Evolutionary conservation across 2,329 filamentous ascomycete genomes (phyloP), one percentile per base, ranked within the genome.

Genomic region (Cucurbitaria berberidis): DNA sequence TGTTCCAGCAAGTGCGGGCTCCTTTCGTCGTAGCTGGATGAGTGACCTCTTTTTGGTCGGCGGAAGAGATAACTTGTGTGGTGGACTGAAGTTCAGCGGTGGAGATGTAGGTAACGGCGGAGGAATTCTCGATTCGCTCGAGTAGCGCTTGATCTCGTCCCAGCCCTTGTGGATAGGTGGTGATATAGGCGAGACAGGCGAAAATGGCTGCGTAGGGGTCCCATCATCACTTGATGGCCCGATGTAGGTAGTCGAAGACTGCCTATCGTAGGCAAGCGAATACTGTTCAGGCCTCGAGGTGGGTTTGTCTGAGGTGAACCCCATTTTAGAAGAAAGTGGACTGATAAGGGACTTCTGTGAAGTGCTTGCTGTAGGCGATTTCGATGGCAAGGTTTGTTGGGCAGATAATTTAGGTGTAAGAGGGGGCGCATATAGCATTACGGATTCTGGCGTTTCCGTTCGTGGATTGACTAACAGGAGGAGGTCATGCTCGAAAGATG

Each of bases 401-500:
- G 53, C 39, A n/a, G 58, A 44, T 16, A 53, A 55, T 30, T 58
- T 60, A n/a, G 62, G 59, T 10, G 63, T 62, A 27, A 64, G 57
- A 19, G 64, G 53, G 32, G 66, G 55, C 16, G 65, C 66, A 5
- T 63, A 63, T 32, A 73, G 50, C 0, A 66, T 55, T 11, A 69
- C 64, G 5, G 64, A 70, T 26, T 71, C 63, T 15, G 63, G 63
- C 3, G 69, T 72, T 39, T 71, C 68, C 7, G 64, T 64, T 22
- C 62, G 53, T 19, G 63, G 35, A 18, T 68, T 66, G 5, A 73
- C 64, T 16, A 66, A 64, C 3, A 73, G 56, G 16, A 68, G 61
- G 3, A 73, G 48, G 34, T 70, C 70, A 32, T 68, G 63, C 40
- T 72, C 68, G 42, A 68, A 51, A 0, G 68, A 55, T 35, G 64